Percentiles rank a stretch among this genome's conserved stretches.
Conservation (phyloP, 2,329 filamentous ascomycete genomes). For the Colletotrichum neosansevieriae region DNA sequence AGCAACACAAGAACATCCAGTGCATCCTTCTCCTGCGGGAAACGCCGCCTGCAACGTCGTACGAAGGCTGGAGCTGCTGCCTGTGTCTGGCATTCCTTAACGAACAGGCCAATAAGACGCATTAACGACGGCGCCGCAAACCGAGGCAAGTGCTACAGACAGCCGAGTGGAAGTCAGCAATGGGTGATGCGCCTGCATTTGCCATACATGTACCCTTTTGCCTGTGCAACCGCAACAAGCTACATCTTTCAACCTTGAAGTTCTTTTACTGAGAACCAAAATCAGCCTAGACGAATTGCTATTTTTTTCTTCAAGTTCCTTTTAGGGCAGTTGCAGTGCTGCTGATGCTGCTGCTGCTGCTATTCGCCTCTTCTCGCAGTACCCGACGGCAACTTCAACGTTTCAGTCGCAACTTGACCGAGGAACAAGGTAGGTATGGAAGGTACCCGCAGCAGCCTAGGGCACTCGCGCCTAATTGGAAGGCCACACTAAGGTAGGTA, state of each 20-base stretch:
- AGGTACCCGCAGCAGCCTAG: not conserved
- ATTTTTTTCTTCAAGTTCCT: no score
- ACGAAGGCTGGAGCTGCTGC: slow-evolving; percentile 26
- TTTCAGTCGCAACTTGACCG: slow-evolving; percentile 28
- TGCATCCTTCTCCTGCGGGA: not conserved
- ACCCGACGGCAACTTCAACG: slow-evolving; percentile 9
- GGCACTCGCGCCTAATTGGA: not conserved
- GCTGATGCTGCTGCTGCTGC: not conserved
- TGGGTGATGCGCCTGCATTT: not conserved
- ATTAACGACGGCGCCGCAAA: not conserved
- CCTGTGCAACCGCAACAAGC: not conserved
- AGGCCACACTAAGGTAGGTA: not conserved
- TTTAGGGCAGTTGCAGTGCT: not conserved
- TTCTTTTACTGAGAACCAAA: no score
- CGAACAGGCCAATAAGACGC: slow-evolving; percentile 15
- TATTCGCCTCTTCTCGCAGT: slow-evolving; percentile 12
- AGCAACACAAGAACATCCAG: not conserved
- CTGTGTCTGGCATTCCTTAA: slow-evolving; percentile 6
- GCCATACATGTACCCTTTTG: not conserved
- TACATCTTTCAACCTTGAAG: not conserved
- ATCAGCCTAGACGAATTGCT: no score
- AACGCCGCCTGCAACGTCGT: slow-evolving; percentile 35
- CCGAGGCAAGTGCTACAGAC: slow-evolving; percentile 20
- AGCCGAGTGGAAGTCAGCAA: not conserved
- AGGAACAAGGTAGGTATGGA: not conserved